Evolutionary conservation across 495 filamentous ascomycete genomes (phyloP), one percentile per base, ranked within the genome.

Genomic region (Clavariopsis aquatica): DNA sequence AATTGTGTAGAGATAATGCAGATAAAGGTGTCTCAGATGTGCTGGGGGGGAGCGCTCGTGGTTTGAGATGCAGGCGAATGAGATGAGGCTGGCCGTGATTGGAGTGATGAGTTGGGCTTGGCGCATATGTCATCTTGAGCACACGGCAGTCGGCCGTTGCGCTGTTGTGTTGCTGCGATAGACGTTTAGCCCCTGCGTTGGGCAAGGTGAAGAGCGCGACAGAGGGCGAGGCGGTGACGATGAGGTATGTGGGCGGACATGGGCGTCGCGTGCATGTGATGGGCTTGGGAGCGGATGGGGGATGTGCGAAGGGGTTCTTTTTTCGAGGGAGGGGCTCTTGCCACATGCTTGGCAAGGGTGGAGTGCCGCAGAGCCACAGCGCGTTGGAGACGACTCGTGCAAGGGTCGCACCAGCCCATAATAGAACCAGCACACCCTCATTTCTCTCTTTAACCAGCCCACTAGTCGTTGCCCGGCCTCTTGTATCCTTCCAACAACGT

Each of bases 21-120:
- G 51, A 28, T 53, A 27, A 28, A n/a, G 15, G 3, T n/a, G 13
- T 43, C 38, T 43, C 38, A 43, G 38, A 43, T 43, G 13, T 17
- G 38, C n/a, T n/a, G 31, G 6, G 31, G 45, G 45, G 17, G 17
- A 9, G 45, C 15, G 22, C 20, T 47, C 45, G 22, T 31, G 55
- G 19, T n/a, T 17, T 47, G 38, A 45, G 12, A 15, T 34, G 55
- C 57, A 34, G 46, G 46, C 26, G 29, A 51, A 43, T 7, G 27
- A 51, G 43, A 45, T 57, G 26, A 36, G 28, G 45, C n/a, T 1
- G 57, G 1, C 3, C 10, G 26, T 52, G 61, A 64, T 51, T 64
- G 52, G 61, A 34, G 61, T 64, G 61, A 64, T 57, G 45, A 36
- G 55, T n/a, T 34, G 22, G 43, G 36, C 56, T 65, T 59, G 62